phyloP scores from a whole-genome alignment of 805 yeast species.

The Starmera caribaea region DNA sequence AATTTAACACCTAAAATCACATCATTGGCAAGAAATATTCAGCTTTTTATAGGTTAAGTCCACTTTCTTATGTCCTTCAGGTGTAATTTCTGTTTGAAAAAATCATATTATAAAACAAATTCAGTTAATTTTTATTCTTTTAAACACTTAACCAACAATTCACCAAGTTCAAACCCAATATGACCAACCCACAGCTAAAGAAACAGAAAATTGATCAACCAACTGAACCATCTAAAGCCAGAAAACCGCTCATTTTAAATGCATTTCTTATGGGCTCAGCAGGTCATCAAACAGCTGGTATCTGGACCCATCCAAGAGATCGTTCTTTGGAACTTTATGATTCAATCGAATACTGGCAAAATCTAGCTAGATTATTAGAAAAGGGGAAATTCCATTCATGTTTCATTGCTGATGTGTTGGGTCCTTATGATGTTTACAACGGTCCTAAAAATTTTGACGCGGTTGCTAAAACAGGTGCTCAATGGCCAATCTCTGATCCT shows the following conservation, averaged over 20 bases:
- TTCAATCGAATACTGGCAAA: constrained; percentile 25
- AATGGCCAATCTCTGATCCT: constrained; percentile 29
- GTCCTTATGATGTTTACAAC: constrained; percentile 28
- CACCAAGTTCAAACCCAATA: too few species aligned
- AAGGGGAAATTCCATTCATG: constrained; percentile 26
- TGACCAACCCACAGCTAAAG: constrained; percentile 2
- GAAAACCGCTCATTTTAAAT: constrained; percentile 22
- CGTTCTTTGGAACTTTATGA: constrained; percentile 16
- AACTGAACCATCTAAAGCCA: neutral
- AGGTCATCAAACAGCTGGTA: constrained; percentile 18
- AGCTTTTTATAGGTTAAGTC: too few species aligned
- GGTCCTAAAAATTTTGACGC: constrained; percentile 9
- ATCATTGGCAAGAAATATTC: too few species aligned
- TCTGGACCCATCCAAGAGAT: constrained; percentile 30
- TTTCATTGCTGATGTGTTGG: constrained; percentile 29
- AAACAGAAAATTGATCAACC: neutral
- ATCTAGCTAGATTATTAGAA: constrained; percentile 25
- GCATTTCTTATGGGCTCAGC: constrained; percentile 25
- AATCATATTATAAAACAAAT: too few species aligned
- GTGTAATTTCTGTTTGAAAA: too few species aligned
- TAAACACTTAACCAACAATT: too few species aligned
- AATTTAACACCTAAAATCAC: too few species aligned
- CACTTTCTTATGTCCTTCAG: too few species aligned
- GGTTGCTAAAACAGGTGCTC: constrained; percentile 16
- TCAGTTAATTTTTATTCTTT: too few species aligned